Conservation (phyloP, 371 early-diverging fungal genomes). For the Lichtheimia ornata region DNA sequence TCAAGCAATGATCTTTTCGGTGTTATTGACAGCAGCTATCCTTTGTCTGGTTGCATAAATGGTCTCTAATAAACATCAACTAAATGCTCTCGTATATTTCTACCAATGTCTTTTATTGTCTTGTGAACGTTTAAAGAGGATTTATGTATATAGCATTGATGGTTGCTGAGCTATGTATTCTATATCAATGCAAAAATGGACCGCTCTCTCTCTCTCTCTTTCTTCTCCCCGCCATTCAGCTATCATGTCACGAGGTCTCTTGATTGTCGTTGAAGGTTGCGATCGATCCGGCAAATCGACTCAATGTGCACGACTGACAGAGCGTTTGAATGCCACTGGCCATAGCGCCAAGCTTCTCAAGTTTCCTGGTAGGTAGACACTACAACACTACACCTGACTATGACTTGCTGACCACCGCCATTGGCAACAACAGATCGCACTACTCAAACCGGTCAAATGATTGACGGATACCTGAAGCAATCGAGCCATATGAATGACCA, state of each 20-base stretch:
- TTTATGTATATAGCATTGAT: too few relatives aligned
- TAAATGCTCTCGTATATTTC: too few relatives aligned
- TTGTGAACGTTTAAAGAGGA: too few relatives aligned
- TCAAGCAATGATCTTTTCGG: too few relatives aligned
- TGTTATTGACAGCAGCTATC: too few relatives aligned
- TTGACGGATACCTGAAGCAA: constrained; percentile 84
- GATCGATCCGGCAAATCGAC: constrained; percentile 98
- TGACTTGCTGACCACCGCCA: background rate
- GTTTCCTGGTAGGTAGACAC: constrained; percentile 69
- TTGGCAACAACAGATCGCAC: constrained; percentile 74
- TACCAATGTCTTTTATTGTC: too few relatives aligned
- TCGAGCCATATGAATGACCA: constrained; percentile 75
- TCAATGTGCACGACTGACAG: constrained; percentile 73
- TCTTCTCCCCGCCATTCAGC: background rate
- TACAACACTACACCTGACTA: background rate
- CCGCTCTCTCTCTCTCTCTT: background rate
- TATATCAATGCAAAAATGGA: too few relatives aligned
- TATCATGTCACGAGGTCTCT: constrained; percentile 70
- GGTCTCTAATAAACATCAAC: too few relatives aligned
- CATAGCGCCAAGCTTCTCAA: constrained; percentile 53
- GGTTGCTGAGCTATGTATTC: too few relatives aligned
- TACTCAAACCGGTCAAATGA: constrained; percentile 89
- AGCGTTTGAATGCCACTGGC: constrained; percentile 53
- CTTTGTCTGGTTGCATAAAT: too few relatives aligned
- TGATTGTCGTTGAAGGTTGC: constrained; percentile 97